phyloP scores from a whole-genome alignment of 306 rosid species.

The Arachis hypogaea region DNA sequence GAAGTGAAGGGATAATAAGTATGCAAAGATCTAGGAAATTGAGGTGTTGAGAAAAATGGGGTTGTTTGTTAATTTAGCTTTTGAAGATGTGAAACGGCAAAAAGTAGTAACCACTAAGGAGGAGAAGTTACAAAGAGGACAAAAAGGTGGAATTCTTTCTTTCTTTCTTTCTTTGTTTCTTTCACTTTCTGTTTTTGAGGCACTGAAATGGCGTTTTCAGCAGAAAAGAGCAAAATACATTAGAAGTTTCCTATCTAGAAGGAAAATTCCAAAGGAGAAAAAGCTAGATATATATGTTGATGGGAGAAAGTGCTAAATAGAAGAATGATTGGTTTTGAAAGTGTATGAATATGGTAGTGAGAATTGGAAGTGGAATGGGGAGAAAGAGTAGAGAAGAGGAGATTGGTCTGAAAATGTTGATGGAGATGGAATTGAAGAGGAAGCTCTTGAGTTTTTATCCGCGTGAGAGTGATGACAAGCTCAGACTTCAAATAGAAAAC shows the following conservation, averaged over 20 bases:
- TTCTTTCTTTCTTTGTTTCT: background rate
- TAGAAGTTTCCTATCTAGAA: background rate
- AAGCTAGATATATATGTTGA: no score
- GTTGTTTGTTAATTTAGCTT: background rate
- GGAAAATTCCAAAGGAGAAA: constrained; percentile 10
- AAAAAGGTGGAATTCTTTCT: constrained; percentile 38
- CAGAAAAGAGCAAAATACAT: constrained; percentile 19
- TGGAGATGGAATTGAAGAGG: constrained; percentile 38
- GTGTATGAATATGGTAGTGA: background rate
- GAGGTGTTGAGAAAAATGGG: background rate
- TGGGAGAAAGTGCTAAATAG: constrained; percentile 15
- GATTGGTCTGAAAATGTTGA: constrained; percentile 28
- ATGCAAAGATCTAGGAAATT: background rate
- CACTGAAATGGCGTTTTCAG: constrained; percentile 24
- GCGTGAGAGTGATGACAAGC: constrained; percentile 55
- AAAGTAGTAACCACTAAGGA: constrained; percentile 14
- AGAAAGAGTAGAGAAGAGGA: background rate
- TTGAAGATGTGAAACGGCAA: constrained; percentile 43
- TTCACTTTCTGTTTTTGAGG: background rate
- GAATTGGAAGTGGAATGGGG: no score
- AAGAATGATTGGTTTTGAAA: constrained; percentile 23
- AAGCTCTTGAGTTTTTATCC: constrained; percentile 36
- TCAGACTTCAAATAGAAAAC: constrained; percentile 60
- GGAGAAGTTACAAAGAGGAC: constrained; percentile 33
- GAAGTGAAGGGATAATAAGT: background rate